Evolutionary conservation across 2,329 filamentous ascomycete genomes (phyloP).

Genomic region (Verticillium nubilum): DNA sequence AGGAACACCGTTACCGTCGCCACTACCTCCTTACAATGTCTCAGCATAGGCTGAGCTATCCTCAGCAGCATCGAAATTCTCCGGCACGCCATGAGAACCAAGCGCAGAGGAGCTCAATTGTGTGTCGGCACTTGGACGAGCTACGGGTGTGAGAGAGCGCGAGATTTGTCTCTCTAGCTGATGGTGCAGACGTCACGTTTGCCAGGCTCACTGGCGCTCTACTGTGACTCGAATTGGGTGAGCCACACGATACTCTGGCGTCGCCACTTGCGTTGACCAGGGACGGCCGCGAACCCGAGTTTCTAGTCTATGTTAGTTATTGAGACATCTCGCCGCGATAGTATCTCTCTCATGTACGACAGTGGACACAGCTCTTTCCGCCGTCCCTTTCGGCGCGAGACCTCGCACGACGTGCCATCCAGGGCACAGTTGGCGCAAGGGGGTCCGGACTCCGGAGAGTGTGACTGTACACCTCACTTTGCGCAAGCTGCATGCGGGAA

Average conservation of each 20-base stretch:
- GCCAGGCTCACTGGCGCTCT: too few relatives aligned
- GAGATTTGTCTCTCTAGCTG: too few relatives aligned
- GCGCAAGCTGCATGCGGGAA: conserved; percentile 11
- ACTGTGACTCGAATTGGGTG: too few relatives aligned
- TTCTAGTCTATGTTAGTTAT: too few relatives aligned
- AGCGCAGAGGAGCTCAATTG: too few relatives aligned
- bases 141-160: too few relatives aligned
- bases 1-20: not conserved
- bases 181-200: too few relatives aligned
- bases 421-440: conserved; percentile 15
- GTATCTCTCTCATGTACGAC: not conserved
- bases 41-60: not conserved
- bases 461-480: conserved; percentile 15
- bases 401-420: conserved; percentile 10
- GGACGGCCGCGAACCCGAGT: too few relatives aligned
- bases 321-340: too few relatives aligned
- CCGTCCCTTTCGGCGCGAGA: conserved; percentile 1
- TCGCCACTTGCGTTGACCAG: too few relatives aligned
- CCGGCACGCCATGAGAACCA: not conserved
- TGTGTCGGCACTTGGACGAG: too few relatives aligned
- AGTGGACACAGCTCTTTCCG: not conserved
- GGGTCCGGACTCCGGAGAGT: conserved; percentile 9
- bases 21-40: not conserved
- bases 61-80: not conserved
- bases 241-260: too few relatives aligned